Evolutionary conservation across 2,329 filamentous ascomycete species (phyloP), one percentile per base, ranked within the genome.

Genomic region (Colletotrichum abscissum): DNA sequence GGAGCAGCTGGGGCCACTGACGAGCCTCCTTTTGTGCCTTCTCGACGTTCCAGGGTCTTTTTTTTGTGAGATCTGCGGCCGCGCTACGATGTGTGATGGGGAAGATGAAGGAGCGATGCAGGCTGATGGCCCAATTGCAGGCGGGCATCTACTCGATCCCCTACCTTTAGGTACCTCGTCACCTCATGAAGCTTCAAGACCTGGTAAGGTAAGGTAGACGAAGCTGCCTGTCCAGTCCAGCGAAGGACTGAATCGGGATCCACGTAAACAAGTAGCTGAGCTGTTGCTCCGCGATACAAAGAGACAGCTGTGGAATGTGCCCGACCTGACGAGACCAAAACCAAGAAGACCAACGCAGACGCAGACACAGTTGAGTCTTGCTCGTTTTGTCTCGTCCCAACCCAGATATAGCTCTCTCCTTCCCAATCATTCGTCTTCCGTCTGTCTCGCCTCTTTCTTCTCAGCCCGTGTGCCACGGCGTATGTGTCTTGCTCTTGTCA

Each of bases 251-350:
- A 19, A 62, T 66, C 28, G 38, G 56, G 67, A 28, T 42, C 56
- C 67, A 63, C 16, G 56, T 73, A 73, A 71, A 73, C 71, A 73
- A 42, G 38, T 8, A 42, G 38, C 52, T 38, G 66, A 58, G 71
- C 67, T 57, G 71, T 52, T 66, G 70, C 55, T 59, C 33, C 60
- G 19, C 56, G 60, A 57, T 71, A 73, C 67, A 73, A 73, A 73
- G 71, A 60, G 42, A 28, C 24, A 22, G 26, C 8, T 30, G 8
- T 52, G 30, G 42, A 49, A 54, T 55, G 59, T 14, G 42, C 42
- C 42, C 8, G 42, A 22, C 42, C 42, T 49, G 42, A 49, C 19
- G 42, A 49, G 26, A 68, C 19, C 35, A 22, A n/a, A 30, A 63
- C 19, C 35, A 42, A 12, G 2, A 42, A 42, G 35, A 33, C 16